Conservation (phyloP, 106 monocot species). For the Phalaenopsis aphrodite region DNA sequence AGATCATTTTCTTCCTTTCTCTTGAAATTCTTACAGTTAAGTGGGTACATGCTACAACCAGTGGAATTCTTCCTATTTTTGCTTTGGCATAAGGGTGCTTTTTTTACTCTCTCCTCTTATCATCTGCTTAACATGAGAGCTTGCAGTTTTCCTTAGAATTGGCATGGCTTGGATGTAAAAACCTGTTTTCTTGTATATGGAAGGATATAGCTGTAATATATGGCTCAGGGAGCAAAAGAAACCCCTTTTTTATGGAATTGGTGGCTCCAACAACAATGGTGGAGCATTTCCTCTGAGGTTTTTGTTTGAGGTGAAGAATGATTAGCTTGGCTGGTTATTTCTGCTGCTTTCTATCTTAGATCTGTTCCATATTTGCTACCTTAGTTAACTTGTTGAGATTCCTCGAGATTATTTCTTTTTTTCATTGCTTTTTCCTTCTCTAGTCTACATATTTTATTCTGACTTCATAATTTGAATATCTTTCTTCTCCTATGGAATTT, state of each 20-base stretch:
- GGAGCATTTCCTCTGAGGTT: no score
- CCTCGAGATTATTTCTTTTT: background rate
- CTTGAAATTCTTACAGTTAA: background rate
- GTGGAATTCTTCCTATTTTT: background rate
- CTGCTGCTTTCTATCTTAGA: no score
- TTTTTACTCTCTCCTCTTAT: background rate
- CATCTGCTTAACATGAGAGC: background rate
- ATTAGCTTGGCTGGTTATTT: background rate
- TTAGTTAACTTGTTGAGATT: no score
- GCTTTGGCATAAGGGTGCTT: background rate
- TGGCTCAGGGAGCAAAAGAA: slow-evolving; percentile 1
- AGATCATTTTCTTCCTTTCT: background rate
- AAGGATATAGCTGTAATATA: background rate
- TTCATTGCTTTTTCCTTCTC: no score
- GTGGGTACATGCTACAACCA: background rate
- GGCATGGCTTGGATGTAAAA: background rate
- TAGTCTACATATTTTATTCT: no score
- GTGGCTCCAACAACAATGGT: background rate
- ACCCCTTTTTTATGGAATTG: slow-evolving; percentile 2
- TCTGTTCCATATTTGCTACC: no score
- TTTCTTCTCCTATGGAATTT: no score
- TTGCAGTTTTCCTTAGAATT: slow-evolving; percentile 3
- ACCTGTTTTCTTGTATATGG: slow-evolving; percentile 11
- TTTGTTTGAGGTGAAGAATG: no score
- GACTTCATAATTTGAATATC: no score